A percentile compares a stretch with the other conserved stretches of the same genome.
phyloP scores from a whole-genome alignment of 306 rosid species.

The Quercus glauca region DNA sequence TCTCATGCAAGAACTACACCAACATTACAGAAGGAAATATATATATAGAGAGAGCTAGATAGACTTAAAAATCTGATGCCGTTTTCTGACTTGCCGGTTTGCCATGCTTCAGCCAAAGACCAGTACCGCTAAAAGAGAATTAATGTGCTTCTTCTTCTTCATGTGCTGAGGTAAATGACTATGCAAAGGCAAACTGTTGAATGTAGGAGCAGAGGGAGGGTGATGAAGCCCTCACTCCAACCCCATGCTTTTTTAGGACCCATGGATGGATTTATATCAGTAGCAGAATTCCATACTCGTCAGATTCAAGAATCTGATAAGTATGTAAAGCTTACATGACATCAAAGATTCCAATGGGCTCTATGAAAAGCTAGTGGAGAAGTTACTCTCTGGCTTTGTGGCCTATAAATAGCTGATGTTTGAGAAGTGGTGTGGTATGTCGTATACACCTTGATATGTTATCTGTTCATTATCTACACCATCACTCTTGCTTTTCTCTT shows the following conservation, averaged over 20 bases:
- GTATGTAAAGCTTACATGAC: slow-evolving; percentile 10
- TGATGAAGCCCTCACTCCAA: slow-evolving; percentile 28
- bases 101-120: slow-evolving; percentile 44
- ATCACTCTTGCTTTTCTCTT: slow-evolving; percentile 26
- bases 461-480: slow-evolving; percentile 39
- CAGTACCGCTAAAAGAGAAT: slow-evolving; percentile 22
- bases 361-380: slow-evolving; percentile 44
- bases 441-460: not conserved
- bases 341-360: slow-evolving; percentile 25
- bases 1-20: slow-evolving; percentile 7
- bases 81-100: slow-evolving; percentile 94
- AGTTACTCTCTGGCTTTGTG: slow-evolving; percentile 29
- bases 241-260: slow-evolving; percentile 35
- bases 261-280: slow-evolving; percentile 46
- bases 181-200: slow-evolving; percentile 47
- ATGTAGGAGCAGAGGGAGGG: slow-evolving; percentile 33
- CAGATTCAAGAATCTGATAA: slow-evolving; percentile 34
- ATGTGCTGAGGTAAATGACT: slow-evolving; percentile 32
- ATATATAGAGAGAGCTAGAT: slow-evolving; percentile 19
- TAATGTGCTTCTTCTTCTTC: slow-evolving; percentile 19
- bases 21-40: slow-evolving; percentile 19
- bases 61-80: slow-evolving; percentile 51
- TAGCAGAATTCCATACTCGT: slow-evolving; percentile 35
- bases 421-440: slow-evolving; percentile 9
- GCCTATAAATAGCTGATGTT: slow-evolving; percentile 63